Evolutionary conservation across 176 grass and related monocot species (phyloP).

Genomic region (Pontederia paniculata): DNA sequence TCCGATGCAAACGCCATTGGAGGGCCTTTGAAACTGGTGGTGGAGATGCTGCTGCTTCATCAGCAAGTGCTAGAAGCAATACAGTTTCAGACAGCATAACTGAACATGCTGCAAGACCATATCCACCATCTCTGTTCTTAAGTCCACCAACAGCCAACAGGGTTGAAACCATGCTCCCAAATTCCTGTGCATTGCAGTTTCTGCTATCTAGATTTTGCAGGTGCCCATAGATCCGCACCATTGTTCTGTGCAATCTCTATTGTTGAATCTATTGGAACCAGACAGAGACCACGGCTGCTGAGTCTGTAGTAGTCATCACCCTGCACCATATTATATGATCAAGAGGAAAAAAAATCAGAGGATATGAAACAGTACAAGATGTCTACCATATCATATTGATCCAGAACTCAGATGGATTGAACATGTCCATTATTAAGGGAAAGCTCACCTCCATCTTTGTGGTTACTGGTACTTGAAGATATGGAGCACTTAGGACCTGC

Average conservation of each 20-base stretch:
- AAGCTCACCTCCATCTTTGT: slow-evolving; percentile 51
- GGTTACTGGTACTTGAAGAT: slow-evolving; percentile 34
- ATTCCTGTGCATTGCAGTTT: slow-evolving; percentile 2
- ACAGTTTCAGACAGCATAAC: too few species aligned
- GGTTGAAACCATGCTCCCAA: too few species aligned
- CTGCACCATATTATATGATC: slow-evolving; percentile 13
- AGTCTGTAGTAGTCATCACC: slow-evolving; percentile 60
- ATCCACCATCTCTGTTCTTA: too few species aligned
- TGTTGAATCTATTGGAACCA: slow-evolving; percentile 56
- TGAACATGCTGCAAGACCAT: too few species aligned
- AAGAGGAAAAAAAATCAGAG: background rate
- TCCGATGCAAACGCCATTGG: too few species aligned
- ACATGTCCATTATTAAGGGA: background rate
- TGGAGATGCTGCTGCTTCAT: too few species aligned
- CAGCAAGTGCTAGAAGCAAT: too few species aligned
- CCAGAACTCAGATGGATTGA: too few species aligned
- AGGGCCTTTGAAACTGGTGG: too few species aligned
- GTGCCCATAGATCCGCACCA: slow-evolving; percentile 97
- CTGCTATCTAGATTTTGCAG: slow-evolving; percentile 40
- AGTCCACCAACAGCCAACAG: too few species aligned
- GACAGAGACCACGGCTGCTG: slow-evolving; percentile 73
- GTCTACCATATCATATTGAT: too few species aligned
- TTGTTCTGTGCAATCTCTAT: slow-evolving; percentile 75
- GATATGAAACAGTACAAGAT: background rate
- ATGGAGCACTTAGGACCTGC: slow-evolving; percentile 78